Conservation (phyloP, 352 stramenopile genomes). For the Blastocystis sp. region DNA sequence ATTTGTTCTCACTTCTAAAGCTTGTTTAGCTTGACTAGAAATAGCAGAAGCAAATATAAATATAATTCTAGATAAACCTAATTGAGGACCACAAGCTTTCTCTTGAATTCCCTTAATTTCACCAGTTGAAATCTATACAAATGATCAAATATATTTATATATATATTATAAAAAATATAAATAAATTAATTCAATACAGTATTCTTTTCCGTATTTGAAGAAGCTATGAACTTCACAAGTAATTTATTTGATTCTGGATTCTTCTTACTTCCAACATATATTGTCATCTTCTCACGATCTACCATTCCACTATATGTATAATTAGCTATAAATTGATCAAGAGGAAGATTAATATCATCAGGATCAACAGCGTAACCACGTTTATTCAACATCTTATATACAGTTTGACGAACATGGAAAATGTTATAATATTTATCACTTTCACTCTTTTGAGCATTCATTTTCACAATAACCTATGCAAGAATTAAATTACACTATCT, state of each 20-base stretch:
- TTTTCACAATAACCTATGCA: no score
- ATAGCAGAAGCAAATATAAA: neutral
- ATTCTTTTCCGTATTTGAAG: slow-evolving; percentile 41
- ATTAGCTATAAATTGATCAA: slow-evolving; percentile 69
- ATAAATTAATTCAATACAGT: slow-evolving; percentile 24
- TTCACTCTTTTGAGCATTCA: no score
- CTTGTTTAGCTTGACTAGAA: slow-evolving; percentile 40
- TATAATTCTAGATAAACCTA: neutral
- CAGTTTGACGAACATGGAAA: slow-evolving; percentile 77
- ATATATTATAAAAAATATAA: slow-evolving; percentile 25
- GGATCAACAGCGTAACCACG: slow-evolving; percentile 87
- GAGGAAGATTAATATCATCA: slow-evolving; percentile 80
- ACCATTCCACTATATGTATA: no score
- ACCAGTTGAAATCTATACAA: no score
- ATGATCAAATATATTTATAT: slow-evolving; percentile 33
- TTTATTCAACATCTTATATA: slow-evolving; percentile 77
- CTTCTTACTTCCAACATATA: slow-evolving; percentile 57
- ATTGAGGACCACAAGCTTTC: neutral
- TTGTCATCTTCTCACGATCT: slow-evolving; percentile 78
- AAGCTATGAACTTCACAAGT: neutral
- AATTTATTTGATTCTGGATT: neutral
- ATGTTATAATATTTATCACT: slow-evolving; percentile 64
- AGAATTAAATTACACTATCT: no score
- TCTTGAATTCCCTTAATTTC: slow-evolving; percentile 45
- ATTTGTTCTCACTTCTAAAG: no score